Evolutionary conservation across 2,329 filamentous ascomycete species (phyloP).

Genomic region (Aspergillus calidoustus): DNA sequence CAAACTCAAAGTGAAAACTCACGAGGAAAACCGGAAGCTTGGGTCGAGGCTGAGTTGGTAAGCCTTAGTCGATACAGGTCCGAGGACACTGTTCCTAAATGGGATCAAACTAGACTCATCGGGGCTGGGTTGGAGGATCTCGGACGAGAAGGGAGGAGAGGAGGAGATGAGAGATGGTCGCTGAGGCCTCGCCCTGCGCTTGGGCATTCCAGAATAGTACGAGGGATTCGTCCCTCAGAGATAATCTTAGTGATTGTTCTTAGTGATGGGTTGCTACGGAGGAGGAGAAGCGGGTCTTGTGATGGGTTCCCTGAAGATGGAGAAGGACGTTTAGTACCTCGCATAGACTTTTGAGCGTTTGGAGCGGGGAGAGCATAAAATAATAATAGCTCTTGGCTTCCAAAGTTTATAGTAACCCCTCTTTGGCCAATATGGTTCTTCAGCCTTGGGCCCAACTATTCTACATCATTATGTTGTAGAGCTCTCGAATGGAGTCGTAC

Average conservation of each 20-base stretch:
- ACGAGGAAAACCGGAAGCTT: background rate
- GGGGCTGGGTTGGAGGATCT: background rate
- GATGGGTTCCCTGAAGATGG: background rate
- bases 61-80: background rate
- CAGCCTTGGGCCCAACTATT: background rate
- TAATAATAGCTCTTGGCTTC: background rate
- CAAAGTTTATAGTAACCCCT: background rate
- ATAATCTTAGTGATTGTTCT: background rate
- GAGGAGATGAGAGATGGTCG: background rate
- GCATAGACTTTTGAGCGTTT: constrained; percentile 6
- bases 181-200: background rate
- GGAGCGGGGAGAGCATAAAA: constrained; percentile 5
- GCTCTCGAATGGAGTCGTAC: background rate
- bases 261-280: background rate
- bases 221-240: background rate
- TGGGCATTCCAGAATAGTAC: background rate
- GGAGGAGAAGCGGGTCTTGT: background rate
- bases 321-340: background rate
- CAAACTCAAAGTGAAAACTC: background rate
- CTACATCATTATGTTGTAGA: background rate
- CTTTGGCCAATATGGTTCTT: background rate
- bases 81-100: background rate
- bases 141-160: background rate
- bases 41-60: background rate
- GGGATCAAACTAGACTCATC: background rate